These are phyloP conservation scores for Sporisorium reilianum DNA, from an alignment of 1,284 basidiomycete genomes.

Conservation along the genomic window DNA sequence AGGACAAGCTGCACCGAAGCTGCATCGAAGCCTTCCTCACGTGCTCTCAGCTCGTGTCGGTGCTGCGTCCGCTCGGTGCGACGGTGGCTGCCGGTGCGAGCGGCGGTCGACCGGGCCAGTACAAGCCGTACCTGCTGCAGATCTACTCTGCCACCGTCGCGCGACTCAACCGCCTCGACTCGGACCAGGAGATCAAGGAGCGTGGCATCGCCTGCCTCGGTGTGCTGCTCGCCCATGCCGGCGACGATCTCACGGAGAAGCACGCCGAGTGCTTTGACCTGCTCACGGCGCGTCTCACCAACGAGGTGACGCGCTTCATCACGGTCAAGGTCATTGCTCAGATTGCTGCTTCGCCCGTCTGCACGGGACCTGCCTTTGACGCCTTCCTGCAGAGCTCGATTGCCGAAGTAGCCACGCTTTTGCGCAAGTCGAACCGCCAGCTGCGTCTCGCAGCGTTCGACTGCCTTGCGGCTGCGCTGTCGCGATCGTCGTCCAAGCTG, in stretches of 20 bases:
- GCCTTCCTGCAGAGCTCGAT: slow-evolving; percentile 82
- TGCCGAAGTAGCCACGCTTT: slow-evolving; percentile 80
- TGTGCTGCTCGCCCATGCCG: slow-evolving; percentile 86
- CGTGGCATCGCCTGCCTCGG: slow-evolving; percentile 85
- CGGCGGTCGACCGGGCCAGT: slow-evolving; percentile 21
- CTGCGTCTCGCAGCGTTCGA: slow-evolving; percentile 85
- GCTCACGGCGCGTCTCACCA: slow-evolving; percentile 80
- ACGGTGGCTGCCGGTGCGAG: slow-evolving; percentile 6
- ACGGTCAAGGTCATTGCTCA: slow-evolving; percentile 72
- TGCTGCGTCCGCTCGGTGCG: slow-evolving; percentile 67
- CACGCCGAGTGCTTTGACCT: slow-evolving; percentile 73
- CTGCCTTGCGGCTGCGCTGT: slow-evolving; percentile 80
- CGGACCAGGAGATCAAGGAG: slow-evolving; percentile 89
- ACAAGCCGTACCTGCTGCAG: slow-evolving; percentile 41
- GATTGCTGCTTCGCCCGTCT: slow-evolving; percentile 71
- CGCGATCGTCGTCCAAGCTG: slow-evolving; percentile 72
- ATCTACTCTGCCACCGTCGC: slow-evolving; percentile 81
- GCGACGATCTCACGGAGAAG: slow-evolving; percentile 74
- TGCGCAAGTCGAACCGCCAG: slow-evolving; percentile 82
- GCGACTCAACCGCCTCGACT: slow-evolving; percentile 82
- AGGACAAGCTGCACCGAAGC: slow-evolving; percentile 71
- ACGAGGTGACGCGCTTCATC: slow-evolving; percentile 72
- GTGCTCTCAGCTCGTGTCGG: slow-evolving; percentile 71
- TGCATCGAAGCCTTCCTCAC: slow-evolving; percentile 75
- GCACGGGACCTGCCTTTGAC: slow-evolving; percentile 72